These are phyloP conservation scores for Dujonia santamariae DNA, from an alignment of 1,139 yeast species.

Conservation along the genomic window DNA sequence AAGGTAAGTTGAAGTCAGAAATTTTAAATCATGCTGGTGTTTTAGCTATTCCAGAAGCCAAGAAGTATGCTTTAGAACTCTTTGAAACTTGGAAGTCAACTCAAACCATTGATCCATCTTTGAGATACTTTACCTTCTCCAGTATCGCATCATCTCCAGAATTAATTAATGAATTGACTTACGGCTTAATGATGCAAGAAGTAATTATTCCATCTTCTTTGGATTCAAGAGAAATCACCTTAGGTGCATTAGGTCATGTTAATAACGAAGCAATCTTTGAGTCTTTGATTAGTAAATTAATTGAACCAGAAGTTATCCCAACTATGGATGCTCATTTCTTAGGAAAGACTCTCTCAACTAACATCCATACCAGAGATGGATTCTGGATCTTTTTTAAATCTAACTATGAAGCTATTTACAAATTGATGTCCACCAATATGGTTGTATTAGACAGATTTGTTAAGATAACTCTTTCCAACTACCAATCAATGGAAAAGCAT, in stretches of 20 bases:
- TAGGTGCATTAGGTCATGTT: constrained; percentile 59
- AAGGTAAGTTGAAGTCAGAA: constrained; percentile 49
- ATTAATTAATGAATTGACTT: constrained; percentile 41
- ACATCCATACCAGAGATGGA: constrained; percentile 43
- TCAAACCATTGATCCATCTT: constrained; percentile 48
- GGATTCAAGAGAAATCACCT: constrained; percentile 66
- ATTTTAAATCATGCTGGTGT: constrained; percentile 52
- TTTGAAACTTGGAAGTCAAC: constrained; percentile 36
- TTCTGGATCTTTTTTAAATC: constrained; percentile 57
- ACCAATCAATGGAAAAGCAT: constrained; percentile 40
- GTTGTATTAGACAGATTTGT: constrained; percentile 65
- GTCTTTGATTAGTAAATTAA: constrained; percentile 36
- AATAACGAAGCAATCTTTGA: constrained; percentile 33
- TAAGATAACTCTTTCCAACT: constrained; percentile 48
- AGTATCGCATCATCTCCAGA: constrained; percentile 44
- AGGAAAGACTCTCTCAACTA: constrained; percentile 49
- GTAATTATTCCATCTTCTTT: constrained; percentile 56
- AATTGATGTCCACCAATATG: constrained; percentile 51
- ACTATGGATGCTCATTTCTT: constrained; percentile 70
- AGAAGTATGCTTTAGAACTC: constrained; percentile 40
- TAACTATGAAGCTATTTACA: constrained; percentile 49
- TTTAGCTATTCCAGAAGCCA: constrained; percentile 44
- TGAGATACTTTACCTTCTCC: constrained; percentile 51
- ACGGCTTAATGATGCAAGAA: constrained; percentile 47
- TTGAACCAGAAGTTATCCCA: constrained; percentile 47